Evolutionary conservation across 108 stramenopile genomes (phyloP).

Genomic region (Skeletonema grethae): DNA sequence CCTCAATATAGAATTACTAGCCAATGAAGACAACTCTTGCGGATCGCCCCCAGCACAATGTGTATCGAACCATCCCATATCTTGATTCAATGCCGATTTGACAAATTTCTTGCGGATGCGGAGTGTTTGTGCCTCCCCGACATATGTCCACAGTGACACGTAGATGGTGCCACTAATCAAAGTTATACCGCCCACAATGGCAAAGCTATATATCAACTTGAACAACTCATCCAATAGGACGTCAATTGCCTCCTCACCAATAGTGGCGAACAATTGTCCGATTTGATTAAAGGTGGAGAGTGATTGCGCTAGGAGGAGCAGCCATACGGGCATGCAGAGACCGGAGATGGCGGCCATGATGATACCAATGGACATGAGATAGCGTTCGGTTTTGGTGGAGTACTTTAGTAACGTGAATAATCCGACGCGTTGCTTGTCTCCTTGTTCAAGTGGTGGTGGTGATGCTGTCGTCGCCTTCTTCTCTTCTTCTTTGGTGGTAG

Average conservation of each 20-base stretch:
- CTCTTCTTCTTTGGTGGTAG: not conserved
- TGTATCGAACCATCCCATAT: slow-evolving; percentile 53
- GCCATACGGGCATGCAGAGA: slow-evolving; percentile 38
- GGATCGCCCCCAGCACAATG: slow-evolving; percentile 26
- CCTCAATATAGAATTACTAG: slow-evolving; percentile 28
- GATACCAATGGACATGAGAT: slow-evolving; percentile 18
- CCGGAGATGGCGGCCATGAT: slow-evolving; percentile 35
- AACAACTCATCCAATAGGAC: slow-evolving; percentile 40
- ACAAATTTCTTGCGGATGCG: slow-evolving; percentile 60
- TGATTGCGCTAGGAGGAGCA: slow-evolving; percentile 24
- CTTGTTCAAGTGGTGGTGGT: not conserved
- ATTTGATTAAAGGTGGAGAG: slow-evolving; percentile 35
- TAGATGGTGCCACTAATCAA: slow-evolving; percentile 43
- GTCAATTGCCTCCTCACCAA: slow-evolving; percentile 11
- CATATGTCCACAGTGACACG: slow-evolving; percentile 58
- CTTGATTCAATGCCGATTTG: slow-evolving; percentile 52
- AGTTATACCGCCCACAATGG: slow-evolving; percentile 49
- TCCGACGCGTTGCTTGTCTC: slow-evolving; percentile 4
- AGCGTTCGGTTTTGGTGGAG: slow-evolving; percentile 25
- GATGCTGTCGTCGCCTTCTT: not conserved
- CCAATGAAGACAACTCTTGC: slow-evolving; percentile 43
- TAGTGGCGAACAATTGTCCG: slow-evolving; percentile 16
- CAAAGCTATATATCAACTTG: slow-evolving; percentile 50
- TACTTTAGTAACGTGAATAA: slow-evolving; percentile 34
- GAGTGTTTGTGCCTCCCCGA: slow-evolving; percentile 55